These are phyloP conservation scores for Talinum fruticosum DNA, from an alignment of 148 eudicot genomes.

Conservation along the genomic window DNA sequence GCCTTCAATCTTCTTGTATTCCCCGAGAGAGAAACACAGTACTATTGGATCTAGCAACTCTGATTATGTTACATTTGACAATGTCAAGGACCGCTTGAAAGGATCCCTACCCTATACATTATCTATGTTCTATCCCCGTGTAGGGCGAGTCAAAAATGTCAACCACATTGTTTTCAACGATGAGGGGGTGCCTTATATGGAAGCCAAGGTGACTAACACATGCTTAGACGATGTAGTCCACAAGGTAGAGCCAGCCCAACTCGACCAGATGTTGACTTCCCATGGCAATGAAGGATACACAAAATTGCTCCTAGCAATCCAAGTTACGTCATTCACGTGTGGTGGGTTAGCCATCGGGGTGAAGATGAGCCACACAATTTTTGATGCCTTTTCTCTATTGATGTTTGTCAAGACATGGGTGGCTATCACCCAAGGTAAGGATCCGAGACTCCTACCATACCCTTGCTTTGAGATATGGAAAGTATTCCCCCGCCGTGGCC, in stretches of 20 bases:
- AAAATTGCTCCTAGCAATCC: conserved; percentile 21
- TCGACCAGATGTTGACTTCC: conserved; percentile 11
- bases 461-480: conserved; percentile 17
- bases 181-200: conserved; percentile 23
- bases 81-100: not conserved
- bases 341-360: too few relatives aligned
- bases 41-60: too few relatives aligned
- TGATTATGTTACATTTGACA: not conserved
- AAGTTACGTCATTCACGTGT: too few relatives aligned
- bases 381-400: conserved; percentile 32
- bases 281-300: conserved; percentile 5
- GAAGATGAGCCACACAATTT: conserved; percentile 34
- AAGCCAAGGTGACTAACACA: not conserved
- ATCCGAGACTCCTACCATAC: not conserved
- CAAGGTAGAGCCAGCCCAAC: not conserved
- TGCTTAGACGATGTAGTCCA: conserved; percentile 10
- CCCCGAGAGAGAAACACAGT: not conserved
- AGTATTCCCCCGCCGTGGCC: conserved; percentile 24
- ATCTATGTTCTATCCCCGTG: conserved; percentile 33
- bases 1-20: conserved; percentile 16
- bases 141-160: conserved; percentile 26
- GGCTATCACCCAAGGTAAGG: conserved; percentile 9
- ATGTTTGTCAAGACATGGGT: conserved; percentile 40
- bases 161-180: conserved; percentile 29
- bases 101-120: conserved; percentile 20